Percentiles rank a stretch among this genome's conserved stretches.
phyloP scores from a whole-genome alignment of 148 eudicot genomes.

The Amaranthus palmeri region DNA sequence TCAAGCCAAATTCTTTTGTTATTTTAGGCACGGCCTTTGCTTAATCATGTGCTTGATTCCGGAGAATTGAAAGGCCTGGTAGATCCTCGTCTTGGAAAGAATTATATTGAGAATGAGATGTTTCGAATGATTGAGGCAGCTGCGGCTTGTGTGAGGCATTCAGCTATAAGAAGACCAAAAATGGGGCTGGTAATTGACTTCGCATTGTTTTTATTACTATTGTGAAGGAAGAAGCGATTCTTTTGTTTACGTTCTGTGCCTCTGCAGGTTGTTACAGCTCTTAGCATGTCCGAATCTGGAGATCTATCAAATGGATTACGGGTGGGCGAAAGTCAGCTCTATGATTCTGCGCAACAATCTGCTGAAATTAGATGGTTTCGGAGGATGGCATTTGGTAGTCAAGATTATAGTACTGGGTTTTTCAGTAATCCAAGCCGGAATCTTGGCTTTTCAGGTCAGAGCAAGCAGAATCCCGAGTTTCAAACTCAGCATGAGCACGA shows the following conservation, averaged over 20 bases:
- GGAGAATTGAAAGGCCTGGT: constrained; percentile 48
- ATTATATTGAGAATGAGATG: constrained; percentile 57
- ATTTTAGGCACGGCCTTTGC: constrained; percentile 91
- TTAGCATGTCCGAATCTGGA: constrained; percentile 46
- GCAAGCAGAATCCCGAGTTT: constrained; percentile 11
- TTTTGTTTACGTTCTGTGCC: neutral
- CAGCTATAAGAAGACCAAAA: constrained; percentile 64
- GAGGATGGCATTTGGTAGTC: constrained; percentile 73
- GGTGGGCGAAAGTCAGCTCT: constrained; percentile 73
- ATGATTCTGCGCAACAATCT: constrained; percentile 57
- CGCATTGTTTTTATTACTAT: neutral
- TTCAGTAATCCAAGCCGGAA: constrained; percentile 32
- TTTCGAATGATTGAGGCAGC: constrained; percentile 73
- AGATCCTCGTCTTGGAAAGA: constrained; percentile 66
- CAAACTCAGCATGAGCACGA: constrained; percentile 25
- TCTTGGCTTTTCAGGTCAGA: constrained; percentile 19
- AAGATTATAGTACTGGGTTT: constrained; percentile 52
- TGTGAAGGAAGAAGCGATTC: neutral
- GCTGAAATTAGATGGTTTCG: constrained; percentile 63
- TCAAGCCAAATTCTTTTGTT: neutral
- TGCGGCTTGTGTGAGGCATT: constrained; percentile 88
- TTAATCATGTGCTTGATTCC: constrained; percentile 54
- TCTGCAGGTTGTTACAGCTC: constrained; percentile 61
- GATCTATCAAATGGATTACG: constrained; percentile 81
- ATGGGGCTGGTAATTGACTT: constrained; percentile 77